Base-by-base conservation (phyloP, 2,329 filamentous ascomycete species). In the Penicillium sp. region DNA sequence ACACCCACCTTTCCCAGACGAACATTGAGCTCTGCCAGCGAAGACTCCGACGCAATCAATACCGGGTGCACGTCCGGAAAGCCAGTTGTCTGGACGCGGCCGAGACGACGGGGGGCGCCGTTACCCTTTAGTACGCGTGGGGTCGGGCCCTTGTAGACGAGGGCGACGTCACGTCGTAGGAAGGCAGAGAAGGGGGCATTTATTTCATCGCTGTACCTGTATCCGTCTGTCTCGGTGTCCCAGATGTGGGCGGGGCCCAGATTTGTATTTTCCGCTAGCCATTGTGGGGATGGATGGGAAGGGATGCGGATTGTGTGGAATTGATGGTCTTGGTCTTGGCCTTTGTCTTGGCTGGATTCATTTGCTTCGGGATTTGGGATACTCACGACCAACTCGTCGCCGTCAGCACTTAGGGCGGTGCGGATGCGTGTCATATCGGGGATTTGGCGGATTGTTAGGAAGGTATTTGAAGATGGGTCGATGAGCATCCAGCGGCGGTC, bases 401-500 rank as follows among this genome's bases (percentile, higher is more conserved):
- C 74, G 50, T 79, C 71, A 3, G 71, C 63, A 58, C 78, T 74
- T 55, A 85, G 75, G 3, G 73, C 72, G 1, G 84, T 84, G 34
- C 82, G 79, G 67, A 88, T 85, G 13, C 87, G 76, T 0, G 86
- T 87, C 84, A 88, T 87, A 39, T 79, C 74, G 4, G 84, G 78
- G 58, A 83, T 81, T 55, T 82, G 76, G 15, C 85, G 83, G 65
- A 88, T 87, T 3, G 85, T 88, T 51, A 87, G 70, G 68, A 87
- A 87, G 55, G 84, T 79, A 49, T 77, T 72, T 5, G 75, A 76
- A 16, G 78, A 73, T 2, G 79, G 77, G 34, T 82, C 78, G 47
- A 87, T 78, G 70, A 87, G 84, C 85, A 88, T 88, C 85, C 85
- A 88, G 61, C 83, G 81, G 7, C 85, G 77, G 68, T 88, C 86